Base-by-base conservation (phyloP, 495 filamentous ascomycete genomes). In the Talaromyces trachyspermus region DNA sequence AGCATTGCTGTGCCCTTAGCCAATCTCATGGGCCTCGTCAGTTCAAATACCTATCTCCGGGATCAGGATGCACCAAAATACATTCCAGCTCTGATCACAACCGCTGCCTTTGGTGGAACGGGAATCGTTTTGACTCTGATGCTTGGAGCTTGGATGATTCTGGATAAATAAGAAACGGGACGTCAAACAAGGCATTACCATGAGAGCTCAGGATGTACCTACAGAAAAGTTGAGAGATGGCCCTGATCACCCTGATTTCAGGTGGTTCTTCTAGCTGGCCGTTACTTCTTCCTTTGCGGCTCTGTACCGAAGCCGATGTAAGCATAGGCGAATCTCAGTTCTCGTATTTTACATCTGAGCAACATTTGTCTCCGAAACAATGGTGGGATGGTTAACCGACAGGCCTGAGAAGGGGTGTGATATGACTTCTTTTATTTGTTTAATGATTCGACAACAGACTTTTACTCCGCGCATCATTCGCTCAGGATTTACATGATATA, bases 1-100 rank as follows among this genome's bases (percentile, higher is more conserved):
- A 78, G 75, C n/a, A 62, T 84, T 12, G 80, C 76, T 6, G 80
- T 84, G 0, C 81, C 82, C 1, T 57, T 81, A 10, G 80, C 81
- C 5, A 84, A 83, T 48, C 59, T 84, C 29, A 83, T 84, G 79
- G 81, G 81, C 24, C 52, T 85, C 4, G 79, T 84, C 3, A 66
- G 68, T 12, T 72, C 67, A 35, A 81, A 85, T 53, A 80, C 82
- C 56, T 86, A n/a, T n/a, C n/a, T 86, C 64, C 70, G 69, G 23
- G 60, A 68, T 9, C 56, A 78, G 43, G 78, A 82, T 47, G 71
- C 72, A 10, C 83, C 83, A 0, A 73, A 79, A 49, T 85, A 85
- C 49, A 66, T 77, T 4, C 79, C 80, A 1, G 81, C 82, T 6
- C 58, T 84, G 19, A 71, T 75, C 30, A 84, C 80, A 2, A 85